Percentiles rank a stretch among this genome's conserved stretches.
Conservation (phyloP, 2,329 filamentous ascomycete genomes). For the Plectosphaerella sp. region DNA sequence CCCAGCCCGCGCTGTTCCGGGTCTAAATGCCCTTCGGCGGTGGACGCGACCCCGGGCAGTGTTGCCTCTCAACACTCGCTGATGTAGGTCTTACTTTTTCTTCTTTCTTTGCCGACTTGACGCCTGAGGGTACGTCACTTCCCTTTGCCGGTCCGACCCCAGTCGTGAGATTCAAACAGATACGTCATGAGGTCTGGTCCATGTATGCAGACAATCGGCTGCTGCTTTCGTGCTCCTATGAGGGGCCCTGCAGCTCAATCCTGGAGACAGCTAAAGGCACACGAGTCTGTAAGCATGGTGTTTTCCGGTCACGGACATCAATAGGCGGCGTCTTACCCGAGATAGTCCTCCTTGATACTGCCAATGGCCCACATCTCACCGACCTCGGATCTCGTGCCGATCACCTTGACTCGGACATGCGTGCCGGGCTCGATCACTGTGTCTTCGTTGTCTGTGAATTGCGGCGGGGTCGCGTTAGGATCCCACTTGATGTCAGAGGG, state of each 20-base stretch:
- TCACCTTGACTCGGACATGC: slow-evolving; percentile 89
- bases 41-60: no score
- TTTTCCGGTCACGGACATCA: slow-evolving; percentile 6
- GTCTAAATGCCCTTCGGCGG: no score
- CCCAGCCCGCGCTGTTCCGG: no score
- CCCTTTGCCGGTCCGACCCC: no score
- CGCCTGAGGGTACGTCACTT: no score
- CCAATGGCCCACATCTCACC: slow-evolving; percentile 96
- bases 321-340: slow-evolving; percentile 44
- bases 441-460: slow-evolving; percentile 93
- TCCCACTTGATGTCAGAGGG: slow-evolving; percentile 91
- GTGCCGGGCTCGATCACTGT: slow-evolving; percentile 91
- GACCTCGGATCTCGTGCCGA: slow-evolving; percentile 89
- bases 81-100: no score
- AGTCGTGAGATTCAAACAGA: no score
- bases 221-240: no score
- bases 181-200: no score
- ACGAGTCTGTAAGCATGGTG: not conserved
- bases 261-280: slow-evolving; percentile 9
- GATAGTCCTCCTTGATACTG: slow-evolving; percentile 84
- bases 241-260: slow-evolving; percentile 3
- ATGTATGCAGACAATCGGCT: no score
- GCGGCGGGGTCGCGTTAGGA: slow-evolving; percentile 90
- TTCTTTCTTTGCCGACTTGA: no score
- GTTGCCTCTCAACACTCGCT: no score